Conservation (phyloP, 331 rosid species). For the Pyracantha coccinea region DNA sequence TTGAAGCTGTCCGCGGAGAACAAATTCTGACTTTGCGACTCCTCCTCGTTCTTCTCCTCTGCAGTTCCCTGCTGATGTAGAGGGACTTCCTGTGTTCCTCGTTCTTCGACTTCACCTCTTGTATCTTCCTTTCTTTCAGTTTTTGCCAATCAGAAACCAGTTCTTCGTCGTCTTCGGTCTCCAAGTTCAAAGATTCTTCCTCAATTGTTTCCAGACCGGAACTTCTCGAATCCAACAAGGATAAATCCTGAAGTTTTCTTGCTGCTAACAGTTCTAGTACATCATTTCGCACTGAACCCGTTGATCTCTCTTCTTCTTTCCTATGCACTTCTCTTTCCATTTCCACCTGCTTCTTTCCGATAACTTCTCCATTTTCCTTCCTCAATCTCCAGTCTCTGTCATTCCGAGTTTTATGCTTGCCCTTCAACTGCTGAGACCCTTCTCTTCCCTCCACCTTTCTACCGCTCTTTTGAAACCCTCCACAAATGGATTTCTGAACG, state of each 20-base stretch:
- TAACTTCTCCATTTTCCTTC: constrained; percentile 19
- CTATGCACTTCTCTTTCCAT: constrained; percentile 19
- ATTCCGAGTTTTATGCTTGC: constrained; percentile 22
- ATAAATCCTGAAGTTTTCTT: constrained; percentile 5
- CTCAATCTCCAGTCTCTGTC: constrained; percentile 16
- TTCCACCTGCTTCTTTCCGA: constrained; percentile 34
- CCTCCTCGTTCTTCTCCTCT: constrained; percentile 44
- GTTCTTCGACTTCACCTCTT: constrained; percentile 39
- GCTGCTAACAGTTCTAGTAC: constrained; percentile 25
- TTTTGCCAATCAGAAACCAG: constrained; percentile 22
- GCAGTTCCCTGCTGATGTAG: constrained; percentile 46
- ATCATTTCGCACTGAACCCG: constrained; percentile 21
- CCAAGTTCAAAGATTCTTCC: constrained; percentile 18
- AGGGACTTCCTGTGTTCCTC: constrained; percentile 46
- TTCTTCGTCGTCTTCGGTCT: constrained; percentile 12
- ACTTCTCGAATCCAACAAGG: constrained; percentile 21
- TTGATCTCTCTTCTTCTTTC: constrained; percentile 21
- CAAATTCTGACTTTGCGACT: constrained; percentile 39
- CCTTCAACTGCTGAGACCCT: constrained; percentile 22
- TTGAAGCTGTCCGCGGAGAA: constrained; percentile 65
- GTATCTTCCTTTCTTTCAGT: constrained; percentile 33
- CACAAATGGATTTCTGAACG: constrained; percentile 18
- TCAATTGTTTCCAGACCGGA: constrained; percentile 20
- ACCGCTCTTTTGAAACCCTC: constrained; percentile 6
- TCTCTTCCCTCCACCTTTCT: constrained; percentile 24